Conservation (phyloP, 2,329 filamentous ascomycete genomes). For the Knoxdaviesia proteae region DNA sequence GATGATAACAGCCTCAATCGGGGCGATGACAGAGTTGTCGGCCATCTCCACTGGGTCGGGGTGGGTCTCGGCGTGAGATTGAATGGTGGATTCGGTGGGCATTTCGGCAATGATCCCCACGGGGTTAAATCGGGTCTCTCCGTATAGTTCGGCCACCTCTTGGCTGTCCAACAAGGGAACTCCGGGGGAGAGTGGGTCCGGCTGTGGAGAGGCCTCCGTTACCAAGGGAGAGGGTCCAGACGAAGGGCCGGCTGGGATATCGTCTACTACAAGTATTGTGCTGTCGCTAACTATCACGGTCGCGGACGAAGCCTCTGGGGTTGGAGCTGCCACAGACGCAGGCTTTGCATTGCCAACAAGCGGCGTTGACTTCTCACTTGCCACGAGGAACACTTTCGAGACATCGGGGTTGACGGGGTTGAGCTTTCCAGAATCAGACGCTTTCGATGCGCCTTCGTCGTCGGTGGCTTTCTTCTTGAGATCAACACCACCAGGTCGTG, state of each 20-base stretch:
- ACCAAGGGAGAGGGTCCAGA: no score
- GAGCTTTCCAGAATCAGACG: neutral
- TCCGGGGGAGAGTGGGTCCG: conserved; percentile 2
- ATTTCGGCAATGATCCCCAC: conserved; percentile 26
- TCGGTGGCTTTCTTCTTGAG: no score
- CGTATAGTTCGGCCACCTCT: conserved; percentile 13
- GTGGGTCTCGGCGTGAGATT: conserved; percentile 19
- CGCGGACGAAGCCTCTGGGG: conserved; percentile 1
- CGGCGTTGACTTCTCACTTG: conserved; percentile 3
- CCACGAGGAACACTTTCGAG: neutral
- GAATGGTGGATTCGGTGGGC: conserved; percentile 20
- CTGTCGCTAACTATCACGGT: no score
- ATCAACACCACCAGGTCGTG: neutral
- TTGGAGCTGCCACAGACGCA: neutral
- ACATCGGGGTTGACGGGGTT: neutral
- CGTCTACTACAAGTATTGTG: no score
- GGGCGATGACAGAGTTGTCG: conserved; percentile 15
- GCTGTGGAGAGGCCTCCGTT: neutral
- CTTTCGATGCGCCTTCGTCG: no score
- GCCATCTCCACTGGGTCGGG: conserved; percentile 24
- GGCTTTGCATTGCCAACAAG: neutral
- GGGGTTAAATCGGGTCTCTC: conserved; percentile 14
- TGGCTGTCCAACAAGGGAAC: conserved; percentile 15
- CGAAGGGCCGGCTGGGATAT: no score
- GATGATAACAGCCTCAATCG: conserved; percentile 10